Evolutionary conservation across 768 basidiomycete species (phyloP).

Genomic region (Infundibulicybe gibba): DNA sequence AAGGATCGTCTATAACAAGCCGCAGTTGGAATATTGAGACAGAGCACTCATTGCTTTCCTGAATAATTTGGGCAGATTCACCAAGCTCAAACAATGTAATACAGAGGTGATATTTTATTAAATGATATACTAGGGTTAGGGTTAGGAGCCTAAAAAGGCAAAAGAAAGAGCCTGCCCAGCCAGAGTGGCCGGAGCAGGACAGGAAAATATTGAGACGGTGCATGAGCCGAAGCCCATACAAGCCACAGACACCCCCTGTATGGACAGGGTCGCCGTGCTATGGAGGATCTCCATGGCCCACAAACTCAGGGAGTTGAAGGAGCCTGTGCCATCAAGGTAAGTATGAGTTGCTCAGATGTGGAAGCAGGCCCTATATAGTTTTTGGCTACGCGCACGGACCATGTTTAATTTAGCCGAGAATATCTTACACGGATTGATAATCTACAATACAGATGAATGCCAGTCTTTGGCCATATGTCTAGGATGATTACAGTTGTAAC

Average conservation of each 20-base stretch:
- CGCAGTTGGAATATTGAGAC: no score
- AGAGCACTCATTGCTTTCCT: no score
- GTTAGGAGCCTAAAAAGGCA: constrained; percentile 27
- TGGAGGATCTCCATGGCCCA: constrained; percentile 46
- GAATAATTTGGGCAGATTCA: no score
- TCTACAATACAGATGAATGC: no score
- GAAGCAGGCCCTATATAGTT: constrained; percentile 13
- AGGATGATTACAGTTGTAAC: no score
- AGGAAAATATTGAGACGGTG: constrained; percentile 69
- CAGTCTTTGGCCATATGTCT: no score
- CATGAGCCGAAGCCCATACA: constrained; percentile 71
- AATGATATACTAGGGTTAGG: constrained; percentile 37
- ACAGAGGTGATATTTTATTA: constrained; percentile 3
- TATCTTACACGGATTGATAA: no score
- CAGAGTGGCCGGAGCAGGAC: constrained; percentile 39
- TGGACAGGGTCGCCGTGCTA: constrained; percentile 61
- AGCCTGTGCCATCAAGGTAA: constrained; percentile 52
- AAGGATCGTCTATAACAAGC: no score
- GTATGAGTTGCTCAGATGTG: constrained; percentile 31
- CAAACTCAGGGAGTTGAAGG: constrained; percentile 42
- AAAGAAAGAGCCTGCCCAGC: constrained; percentile 31
- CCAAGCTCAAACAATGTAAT: constrained; percentile 6
- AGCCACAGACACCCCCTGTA: constrained; percentile 44
- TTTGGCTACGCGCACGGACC: constrained; percentile 22
- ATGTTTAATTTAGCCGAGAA: constrained; percentile 4